A percentile compares a stretch with the other conserved stretches of the same genome.
Conservation (phyloP, 2,329 filamentous ascomycete genomes). For the Cercospora berteroae region DNA sequence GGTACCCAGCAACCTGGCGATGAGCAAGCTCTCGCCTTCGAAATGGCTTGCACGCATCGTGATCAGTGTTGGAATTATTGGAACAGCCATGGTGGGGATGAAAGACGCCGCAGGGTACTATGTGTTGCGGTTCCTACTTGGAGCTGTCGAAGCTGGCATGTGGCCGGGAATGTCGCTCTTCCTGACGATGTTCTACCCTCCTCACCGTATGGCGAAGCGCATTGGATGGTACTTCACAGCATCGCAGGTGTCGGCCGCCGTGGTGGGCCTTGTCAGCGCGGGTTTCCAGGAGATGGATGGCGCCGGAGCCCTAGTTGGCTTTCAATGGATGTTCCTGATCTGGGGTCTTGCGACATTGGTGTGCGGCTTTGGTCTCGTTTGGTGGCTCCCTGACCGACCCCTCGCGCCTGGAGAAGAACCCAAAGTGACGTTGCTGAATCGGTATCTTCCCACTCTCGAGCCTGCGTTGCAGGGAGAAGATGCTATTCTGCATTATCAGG, state of each 20-base stretch:
- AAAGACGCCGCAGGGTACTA: conserved; percentile 81
- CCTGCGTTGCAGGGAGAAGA: conserved; percentile 76
- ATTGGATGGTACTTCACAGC: conserved; percentile 90
- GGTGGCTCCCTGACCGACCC: conserved; percentile 88
- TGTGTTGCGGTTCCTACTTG: conserved; percentile 78
- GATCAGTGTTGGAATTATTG: conserved; percentile 79
- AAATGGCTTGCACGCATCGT: conserved; percentile 93
- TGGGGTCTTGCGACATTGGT: conserved; percentile 75
- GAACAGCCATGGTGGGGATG: conserved; percentile 78
- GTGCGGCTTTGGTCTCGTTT: conserved; percentile 71
- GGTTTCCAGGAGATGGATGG: conserved; percentile 93
- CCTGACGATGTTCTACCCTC: conserved; percentile 86
- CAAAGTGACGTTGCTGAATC: conserved; percentile 53
- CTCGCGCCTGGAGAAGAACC: conserved; percentile 66
- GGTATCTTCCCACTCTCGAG: conserved; percentile 65
- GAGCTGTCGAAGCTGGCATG: conserved; percentile 86
- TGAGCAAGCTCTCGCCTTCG: conserved; percentile 79
- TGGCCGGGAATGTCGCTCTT: conserved; percentile 96
- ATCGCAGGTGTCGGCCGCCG: conserved; percentile 81
- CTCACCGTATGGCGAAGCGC: conserved; percentile 78
- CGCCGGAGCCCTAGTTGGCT: conserved; percentile 70
- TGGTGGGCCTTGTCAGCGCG: conserved; percentile 84
- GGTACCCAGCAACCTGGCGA: conserved; percentile 81
- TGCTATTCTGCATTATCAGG: conserved; percentile 76
- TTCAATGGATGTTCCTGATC: conserved; percentile 89